Percentiles rank a stretch among this genome's conserved stretches.
Conservation (phyloP, 2,329 filamentous ascomycete species). For the Trichophaea hybrida region DNA sequence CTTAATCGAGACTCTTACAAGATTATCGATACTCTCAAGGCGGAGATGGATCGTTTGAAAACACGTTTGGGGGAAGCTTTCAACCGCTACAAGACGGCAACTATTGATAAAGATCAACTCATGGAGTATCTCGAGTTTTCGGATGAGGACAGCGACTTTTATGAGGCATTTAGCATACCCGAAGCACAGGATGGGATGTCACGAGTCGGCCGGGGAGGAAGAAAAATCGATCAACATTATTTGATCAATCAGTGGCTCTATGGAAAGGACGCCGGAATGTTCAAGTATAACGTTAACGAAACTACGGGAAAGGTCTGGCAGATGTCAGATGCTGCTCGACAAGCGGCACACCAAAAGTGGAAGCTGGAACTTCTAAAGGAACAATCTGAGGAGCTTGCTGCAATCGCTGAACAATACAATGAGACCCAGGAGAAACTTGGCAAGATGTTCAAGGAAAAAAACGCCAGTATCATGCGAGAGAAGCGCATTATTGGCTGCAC, state of each 20-base stretch:
- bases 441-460: slow-evolving; percentile 35
- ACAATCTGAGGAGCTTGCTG: slow-evolving; percentile 33
- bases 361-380: slow-evolving; percentile 38
- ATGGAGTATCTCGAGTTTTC: slow-evolving; percentile 42
- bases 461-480: slow-evolving; percentile 35
- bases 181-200: slow-evolving; percentile 35
- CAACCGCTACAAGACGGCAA: neutral
- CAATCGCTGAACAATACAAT: slow-evolving; percentile 34
- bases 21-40: slow-evolving; percentile 4
- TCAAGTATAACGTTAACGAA: slow-evolving; percentile 28
- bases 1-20: slow-evolving; percentile 18
- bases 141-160: slow-evolving; percentile 35
- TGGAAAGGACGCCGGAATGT: slow-evolving; percentile 37
- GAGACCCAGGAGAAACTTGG: slow-evolving; percentile 33
- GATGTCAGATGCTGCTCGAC: slow-evolving; percentile 33
- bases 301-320: slow-evolving; percentile 38
- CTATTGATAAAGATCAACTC: slow-evolving; percentile 31
- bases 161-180: slow-evolving; percentile 43
- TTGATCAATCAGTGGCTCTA: slow-evolving; percentile 41
- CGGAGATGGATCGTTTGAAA: slow-evolving; percentile 5
- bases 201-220: slow-evolving; percentile 36
- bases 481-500: slow-evolving; percentile 52
- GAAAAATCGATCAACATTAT: slow-evolving; percentile 35
- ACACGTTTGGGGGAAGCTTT: neutral
- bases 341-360: slow-evolving; percentile 35